phyloP scores from a whole-genome alignment of 2,329 filamentous ascomycete species.

The Talaromyces amestolkiae region DNA sequence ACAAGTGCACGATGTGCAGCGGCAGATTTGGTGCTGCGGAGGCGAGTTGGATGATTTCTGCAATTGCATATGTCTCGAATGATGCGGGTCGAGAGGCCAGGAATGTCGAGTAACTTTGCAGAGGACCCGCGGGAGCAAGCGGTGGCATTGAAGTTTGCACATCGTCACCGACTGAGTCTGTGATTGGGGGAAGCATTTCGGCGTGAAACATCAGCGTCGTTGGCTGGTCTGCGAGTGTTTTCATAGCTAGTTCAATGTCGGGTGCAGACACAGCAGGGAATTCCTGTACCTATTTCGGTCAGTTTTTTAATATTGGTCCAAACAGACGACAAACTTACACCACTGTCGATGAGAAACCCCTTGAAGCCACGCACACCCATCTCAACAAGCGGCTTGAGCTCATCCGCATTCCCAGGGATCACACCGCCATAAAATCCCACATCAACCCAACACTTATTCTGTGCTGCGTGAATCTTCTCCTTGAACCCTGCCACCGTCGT shows the following conservation, averaged over 20 bases:
- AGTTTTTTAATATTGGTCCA: neutral
- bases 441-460: constrained; percentile 93
- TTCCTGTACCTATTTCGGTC: constrained; percentile 70
- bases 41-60: constrained; percentile 79
- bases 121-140: constrained; percentile 66
- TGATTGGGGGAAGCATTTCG: constrained; percentile 91
- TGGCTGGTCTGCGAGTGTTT: constrained; percentile 71
- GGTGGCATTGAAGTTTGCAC: constrained; percentile 69
- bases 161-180: constrained; percentile 74
- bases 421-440: constrained; percentile 98
- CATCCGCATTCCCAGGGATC: constrained; percentile 79
- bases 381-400: constrained; percentile 76
- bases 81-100: constrained; percentile 82
- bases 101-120: constrained; percentile 83
- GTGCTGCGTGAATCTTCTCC: constrained; percentile 80
- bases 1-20: constrained; percentile 91
- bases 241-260: constrained; percentile 79
- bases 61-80: constrained; percentile 88
- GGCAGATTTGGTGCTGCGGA: constrained; percentile 76
- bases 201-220: constrained; percentile 99
- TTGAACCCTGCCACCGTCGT: constrained; percentile 79
- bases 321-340: constrained; percentile 58
- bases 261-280: constrained; percentile 83
- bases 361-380: constrained; percentile 94
- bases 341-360: constrained; percentile 94